Conservation (phyloP, 805 yeast genomes). For the Clavispora fructus region DNA sequence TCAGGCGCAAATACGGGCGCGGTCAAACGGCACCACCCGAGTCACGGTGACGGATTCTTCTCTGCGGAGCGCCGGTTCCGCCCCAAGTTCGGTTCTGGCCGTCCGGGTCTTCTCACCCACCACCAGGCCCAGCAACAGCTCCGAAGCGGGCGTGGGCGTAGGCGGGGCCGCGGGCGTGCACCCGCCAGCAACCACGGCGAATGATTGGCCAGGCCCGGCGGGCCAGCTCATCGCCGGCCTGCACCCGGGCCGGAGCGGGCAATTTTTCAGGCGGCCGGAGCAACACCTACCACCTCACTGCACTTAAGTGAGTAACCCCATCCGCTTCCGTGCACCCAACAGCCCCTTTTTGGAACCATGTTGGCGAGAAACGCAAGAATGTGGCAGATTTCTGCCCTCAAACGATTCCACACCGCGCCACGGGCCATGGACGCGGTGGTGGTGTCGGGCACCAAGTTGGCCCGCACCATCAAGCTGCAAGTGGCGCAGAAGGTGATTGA, state of each 20-base stretch:
- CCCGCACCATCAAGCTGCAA: constrained; percentile 29
- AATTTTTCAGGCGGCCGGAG: neutral
- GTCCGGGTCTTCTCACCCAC: neutral
- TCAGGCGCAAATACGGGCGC: neutral
- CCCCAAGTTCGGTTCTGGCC: neutral
- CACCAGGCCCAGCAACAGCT: neutral
- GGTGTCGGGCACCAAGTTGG: constrained; percentile 40
- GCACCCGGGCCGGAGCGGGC: neutral
- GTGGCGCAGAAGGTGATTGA: constrained; percentile 38
- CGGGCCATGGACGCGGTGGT: constrained; percentile 27
- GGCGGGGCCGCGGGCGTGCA: neutral
- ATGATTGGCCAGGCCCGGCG: neutral
- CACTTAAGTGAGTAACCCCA: neutral
- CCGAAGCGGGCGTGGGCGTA: too few relatives aligned
- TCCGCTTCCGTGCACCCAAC: too few relatives aligned
- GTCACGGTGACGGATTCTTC: neutral
- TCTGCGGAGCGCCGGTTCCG: neutral
- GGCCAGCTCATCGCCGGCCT: neutral
- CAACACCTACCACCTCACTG: neutral
- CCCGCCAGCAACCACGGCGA: neutral
- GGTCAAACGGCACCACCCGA: neutral
- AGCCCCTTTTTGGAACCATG: neutral
- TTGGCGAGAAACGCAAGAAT: constrained; percentile 1
- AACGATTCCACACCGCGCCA: constrained; percentile 3
- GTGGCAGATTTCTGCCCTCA: neutral